Evolutionary conservation across 83 land plant species (phyloP).

Genomic region (Thuja plicata): DNA sequence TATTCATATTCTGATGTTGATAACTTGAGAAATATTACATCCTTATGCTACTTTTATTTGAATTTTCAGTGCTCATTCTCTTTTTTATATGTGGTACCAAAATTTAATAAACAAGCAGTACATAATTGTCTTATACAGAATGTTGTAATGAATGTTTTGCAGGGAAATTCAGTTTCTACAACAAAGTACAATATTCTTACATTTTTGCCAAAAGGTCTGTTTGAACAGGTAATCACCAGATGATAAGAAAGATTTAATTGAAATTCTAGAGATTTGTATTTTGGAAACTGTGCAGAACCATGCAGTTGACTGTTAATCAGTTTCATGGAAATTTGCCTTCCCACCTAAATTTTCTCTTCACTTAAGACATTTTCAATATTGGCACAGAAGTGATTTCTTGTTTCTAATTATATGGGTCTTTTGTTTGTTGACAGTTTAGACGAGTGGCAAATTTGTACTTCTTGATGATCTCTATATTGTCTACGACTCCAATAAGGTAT

Average conservation of each 20-base stretch:
- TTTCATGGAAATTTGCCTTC: neutral
- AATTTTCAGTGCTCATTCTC: neutral
- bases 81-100: neutral
- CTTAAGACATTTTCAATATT: neutral
- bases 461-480: constrained; percentile 90
- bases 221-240: constrained; percentile 80
- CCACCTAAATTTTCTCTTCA: neutral
- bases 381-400: neutral
- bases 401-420: constrained; percentile 1
- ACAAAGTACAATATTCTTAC: constrained; percentile 96
- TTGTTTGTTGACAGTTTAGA: constrained; percentile 79
- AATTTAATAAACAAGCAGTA: neutral
- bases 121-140: neutral
- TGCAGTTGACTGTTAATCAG: neutral
- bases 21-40: neutral
- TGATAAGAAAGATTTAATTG: neutral
- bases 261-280: neutral
- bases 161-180: constrained; percentile 94
- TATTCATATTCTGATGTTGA: neutral
- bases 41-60: neutral
- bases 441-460: constrained; percentile 96
- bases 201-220: constrained; percentile 95
- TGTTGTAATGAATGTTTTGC: constrained; percentile 15
- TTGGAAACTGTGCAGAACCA: neutral
- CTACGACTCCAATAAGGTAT: constrained; percentile 95